Evolutionary conservation across 306 rosid genomes (phyloP).

Genomic region (Neltuma alba): DNA sequence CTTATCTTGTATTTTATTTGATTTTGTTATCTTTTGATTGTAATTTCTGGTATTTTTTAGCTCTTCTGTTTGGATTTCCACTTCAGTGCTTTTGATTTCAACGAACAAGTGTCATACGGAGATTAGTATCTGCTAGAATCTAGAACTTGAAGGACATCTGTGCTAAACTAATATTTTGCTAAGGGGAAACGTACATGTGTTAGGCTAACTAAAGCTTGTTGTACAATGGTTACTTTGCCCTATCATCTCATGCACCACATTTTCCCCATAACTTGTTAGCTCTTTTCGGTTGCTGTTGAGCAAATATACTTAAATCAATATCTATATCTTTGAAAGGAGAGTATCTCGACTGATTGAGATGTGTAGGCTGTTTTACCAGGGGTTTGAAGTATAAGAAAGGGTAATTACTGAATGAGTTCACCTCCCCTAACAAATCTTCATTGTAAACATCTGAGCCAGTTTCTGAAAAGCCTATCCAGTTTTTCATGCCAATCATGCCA

Average conservation of each 20-base stretch:
- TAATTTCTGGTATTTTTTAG: neutral
- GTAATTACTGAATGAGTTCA: neutral
- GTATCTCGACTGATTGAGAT: neutral
- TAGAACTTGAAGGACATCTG: neutral
- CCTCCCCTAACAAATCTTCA: neutral
- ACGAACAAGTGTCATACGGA: neutral
- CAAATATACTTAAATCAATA: neutral
- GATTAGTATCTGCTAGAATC: neutral
- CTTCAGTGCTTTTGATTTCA: neutral
- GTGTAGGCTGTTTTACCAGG: neutral
- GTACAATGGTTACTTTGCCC: neutral
- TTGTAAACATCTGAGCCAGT: neutral
- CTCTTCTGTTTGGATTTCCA: neutral
- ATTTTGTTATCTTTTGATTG: slow-evolving; percentile 17
- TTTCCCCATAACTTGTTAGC: neutral
- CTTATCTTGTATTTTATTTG: slow-evolving; percentile 11
- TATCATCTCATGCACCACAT: neutral
- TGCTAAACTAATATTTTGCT: neutral
- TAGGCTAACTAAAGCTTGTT: neutral
- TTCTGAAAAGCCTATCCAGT: neutral
- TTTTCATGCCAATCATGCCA: neutral
- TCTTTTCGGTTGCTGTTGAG: neutral
- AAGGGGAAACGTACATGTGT: neutral
- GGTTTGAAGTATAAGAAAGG: neutral
- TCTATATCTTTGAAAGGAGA: neutral